These are phyloP conservation scores for Talaromyces islandicus DNA, from an alignment of 2,329 filamentous ascomycete species.

Conservation along the genomic window DNA sequence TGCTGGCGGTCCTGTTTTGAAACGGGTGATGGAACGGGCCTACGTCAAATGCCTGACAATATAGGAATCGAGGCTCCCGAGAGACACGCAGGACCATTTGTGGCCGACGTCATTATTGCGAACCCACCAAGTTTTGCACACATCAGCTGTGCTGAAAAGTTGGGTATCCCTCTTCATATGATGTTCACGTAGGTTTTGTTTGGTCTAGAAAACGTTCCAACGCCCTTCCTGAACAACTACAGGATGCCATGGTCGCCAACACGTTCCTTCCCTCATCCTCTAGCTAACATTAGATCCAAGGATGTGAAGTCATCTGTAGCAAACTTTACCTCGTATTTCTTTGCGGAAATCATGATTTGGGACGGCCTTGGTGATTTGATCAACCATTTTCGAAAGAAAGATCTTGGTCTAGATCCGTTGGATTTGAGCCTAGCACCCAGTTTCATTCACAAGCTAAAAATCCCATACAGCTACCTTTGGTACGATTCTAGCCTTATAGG, in stretches of 20 bases:
- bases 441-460: background rate
- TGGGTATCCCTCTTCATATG: constrained; percentile 47
- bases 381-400: constrained; percentile 35
- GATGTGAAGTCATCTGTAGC: constrained; percentile 9
- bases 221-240: too few species aligned
- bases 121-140: constrained; percentile 51
- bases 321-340: constrained; percentile 2
- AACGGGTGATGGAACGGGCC: constrained; percentile 1
- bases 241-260: constrained; percentile 41
- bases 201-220: too few species aligned
- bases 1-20: constrained; percentile 8
- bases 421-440: constrained; percentile 1
- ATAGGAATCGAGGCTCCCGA: too few species aligned
- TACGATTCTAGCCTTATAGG: too few species aligned
- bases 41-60: background rate
- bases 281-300: constrained; percentile 43
- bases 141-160: constrained; percentile 47
- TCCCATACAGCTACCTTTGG: constrained; percentile 6
- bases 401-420: constrained; percentile 37
- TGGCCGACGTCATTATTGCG: constrained; percentile 52
- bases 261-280: constrained; percentile 40
- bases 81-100: too few species aligned
- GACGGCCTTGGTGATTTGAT: constrained; percentile 38
- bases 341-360: constrained; percentile 4
- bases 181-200: constrained; percentile 42